phyloP scores from a whole-genome alignment of 805 yeast species.

The Hanseniaspora pseudoguilliermondii region DNA sequence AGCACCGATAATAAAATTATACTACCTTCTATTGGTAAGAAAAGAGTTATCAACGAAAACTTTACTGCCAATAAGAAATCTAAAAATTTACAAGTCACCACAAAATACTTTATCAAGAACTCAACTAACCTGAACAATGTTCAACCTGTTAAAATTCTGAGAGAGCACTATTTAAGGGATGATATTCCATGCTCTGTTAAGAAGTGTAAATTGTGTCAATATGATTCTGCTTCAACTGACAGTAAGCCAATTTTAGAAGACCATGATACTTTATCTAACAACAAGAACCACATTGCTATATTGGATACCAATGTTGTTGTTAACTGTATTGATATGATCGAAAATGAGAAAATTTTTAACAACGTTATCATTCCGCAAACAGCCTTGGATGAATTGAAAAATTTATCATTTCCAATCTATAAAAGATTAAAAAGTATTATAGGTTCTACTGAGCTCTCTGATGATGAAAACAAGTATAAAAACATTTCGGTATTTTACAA shows the following conservation, averaged over 20 bases:
- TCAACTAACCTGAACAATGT: background rate
- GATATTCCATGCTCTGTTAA: conserved; percentile 86
- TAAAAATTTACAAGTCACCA: conserved; percentile 8
- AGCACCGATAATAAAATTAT: background rate
- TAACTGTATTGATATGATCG: conserved; percentile 81
- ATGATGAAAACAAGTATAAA: conserved; percentile 43
- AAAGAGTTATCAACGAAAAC: conserved; percentile 6
- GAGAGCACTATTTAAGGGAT: conserved; percentile 84
- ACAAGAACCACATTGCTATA: conserved; percentile 54
- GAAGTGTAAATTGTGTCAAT: conserved; percentile 51
- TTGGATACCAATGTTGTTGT: conserved; percentile 81
- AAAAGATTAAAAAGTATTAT: conserved; percentile 68
- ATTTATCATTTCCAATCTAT: conserved; percentile 76
- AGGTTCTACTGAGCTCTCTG: conserved; percentile 29
- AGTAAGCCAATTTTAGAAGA: conserved; percentile 44
- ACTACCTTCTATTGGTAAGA: conserved; percentile 1
- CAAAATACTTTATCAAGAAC: conserved; percentile 10
- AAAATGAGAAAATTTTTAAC: conserved; percentile 58
- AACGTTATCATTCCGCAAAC: conserved; percentile 94
- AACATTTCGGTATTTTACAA: conserved; percentile 86
- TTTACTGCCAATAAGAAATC: background rate
- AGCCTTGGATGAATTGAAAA: conserved; percentile 83
- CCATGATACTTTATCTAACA: conserved; percentile 40
- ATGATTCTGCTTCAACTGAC: conserved; percentile 51
- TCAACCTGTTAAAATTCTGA: conserved; percentile 51